Evolutionary conservation across 2,329 filamentous ascomycete genomes (phyloP), one percentile per base, ranked within the genome.

Genomic region (Aspergillus persii): DNA sequence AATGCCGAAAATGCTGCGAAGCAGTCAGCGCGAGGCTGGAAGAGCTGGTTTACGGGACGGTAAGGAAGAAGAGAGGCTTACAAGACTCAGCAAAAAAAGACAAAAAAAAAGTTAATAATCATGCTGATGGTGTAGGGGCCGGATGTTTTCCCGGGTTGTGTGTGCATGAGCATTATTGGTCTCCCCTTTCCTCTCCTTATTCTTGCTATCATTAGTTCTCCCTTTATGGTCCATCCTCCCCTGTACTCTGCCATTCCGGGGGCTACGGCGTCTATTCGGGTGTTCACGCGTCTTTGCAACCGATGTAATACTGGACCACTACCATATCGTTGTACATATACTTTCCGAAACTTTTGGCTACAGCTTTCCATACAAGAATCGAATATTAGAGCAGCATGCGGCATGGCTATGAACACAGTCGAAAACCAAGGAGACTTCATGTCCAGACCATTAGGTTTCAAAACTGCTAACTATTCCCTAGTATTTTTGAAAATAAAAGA

Each of bases 1-100:
- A 76, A 75, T 52, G 73, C 66, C n/a, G 74, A 75, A 54, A 60
- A 60, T 1, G 71, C 70, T 54, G 68, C 69, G 27, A 77, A 77
- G 66, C 66, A 73, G 54, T 71, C 68, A 51, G 65, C 71, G 49
- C 69, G 69, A 62, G 70, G 76, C 63, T 78, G 76, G 76, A 74
- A 66, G 54, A 71, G 72, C 62, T 77, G 76, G 75, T 61, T 77
- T 57, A 75, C 71, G 27, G 72, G 75, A 31, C 72, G 74, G 63
- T 77, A 68, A 63, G 36, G 7, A 7, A 12, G 27, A 26, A 7
- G 12, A 31, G 23, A 15, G 41, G 55, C 44, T 46, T n/a, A 15
- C 18, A 51, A 58, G 39, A 56, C 27, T 48, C 46, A 54, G 36
- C 18, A 39, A 29, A 26, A 44, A 57, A 39, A 53, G 18, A 53